Evolutionary conservation across 768 basidiomycete genomes (phyloP).

Genomic region (Mycena albidolilacea): DNA sequence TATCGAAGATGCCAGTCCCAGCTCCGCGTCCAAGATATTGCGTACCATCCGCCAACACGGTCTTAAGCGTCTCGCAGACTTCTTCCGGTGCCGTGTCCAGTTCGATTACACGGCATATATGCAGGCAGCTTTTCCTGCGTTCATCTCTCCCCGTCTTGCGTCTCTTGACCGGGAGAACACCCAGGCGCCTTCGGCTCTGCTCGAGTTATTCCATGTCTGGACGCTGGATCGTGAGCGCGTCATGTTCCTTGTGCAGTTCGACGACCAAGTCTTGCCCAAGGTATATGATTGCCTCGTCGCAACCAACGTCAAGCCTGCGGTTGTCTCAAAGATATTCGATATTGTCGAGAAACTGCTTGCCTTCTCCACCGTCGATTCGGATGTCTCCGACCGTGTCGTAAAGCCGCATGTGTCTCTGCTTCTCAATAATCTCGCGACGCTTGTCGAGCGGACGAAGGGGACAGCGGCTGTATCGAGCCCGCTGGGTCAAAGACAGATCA

Average conservation of each 20-base stretch:
- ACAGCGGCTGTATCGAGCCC: constrained; percentile 67
- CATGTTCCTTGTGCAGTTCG: constrained; percentile 78
- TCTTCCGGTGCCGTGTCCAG: constrained; percentile 80
- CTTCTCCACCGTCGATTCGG: constrained; percentile 65
- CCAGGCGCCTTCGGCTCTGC: constrained; percentile 89
- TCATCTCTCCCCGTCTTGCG: constrained; percentile 88
- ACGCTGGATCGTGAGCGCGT: constrained; percentile 70
- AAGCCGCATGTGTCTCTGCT: constrained; percentile 81
- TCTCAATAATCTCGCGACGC: constrained; percentile 76
- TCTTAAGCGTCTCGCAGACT: constrained; percentile 88
- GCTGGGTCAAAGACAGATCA: constrained; percentile 86
- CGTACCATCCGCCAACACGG: constrained; percentile 87
- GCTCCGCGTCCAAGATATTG: constrained; percentile 56
- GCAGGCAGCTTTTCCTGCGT: constrained; percentile 71
- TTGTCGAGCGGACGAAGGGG: constrained; percentile 76
- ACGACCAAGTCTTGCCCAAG: constrained; percentile 78
- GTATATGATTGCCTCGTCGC: constrained; percentile 87
- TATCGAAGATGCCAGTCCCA: constrained; percentile 48
- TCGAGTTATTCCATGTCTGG: constrained; percentile 91
- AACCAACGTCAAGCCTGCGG: constrained; percentile 88
- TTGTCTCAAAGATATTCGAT: constrained; percentile 87
- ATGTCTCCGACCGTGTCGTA: constrained; percentile 67
- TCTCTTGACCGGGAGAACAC: constrained; percentile 88
- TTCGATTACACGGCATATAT: constrained; percentile 88
- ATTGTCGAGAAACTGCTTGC: constrained; percentile 81